These are phyloP conservation scores for Oryza meridionalis DNA, from an alignment of 176 grass and related monocot species.

Conservation along the genomic window DNA sequence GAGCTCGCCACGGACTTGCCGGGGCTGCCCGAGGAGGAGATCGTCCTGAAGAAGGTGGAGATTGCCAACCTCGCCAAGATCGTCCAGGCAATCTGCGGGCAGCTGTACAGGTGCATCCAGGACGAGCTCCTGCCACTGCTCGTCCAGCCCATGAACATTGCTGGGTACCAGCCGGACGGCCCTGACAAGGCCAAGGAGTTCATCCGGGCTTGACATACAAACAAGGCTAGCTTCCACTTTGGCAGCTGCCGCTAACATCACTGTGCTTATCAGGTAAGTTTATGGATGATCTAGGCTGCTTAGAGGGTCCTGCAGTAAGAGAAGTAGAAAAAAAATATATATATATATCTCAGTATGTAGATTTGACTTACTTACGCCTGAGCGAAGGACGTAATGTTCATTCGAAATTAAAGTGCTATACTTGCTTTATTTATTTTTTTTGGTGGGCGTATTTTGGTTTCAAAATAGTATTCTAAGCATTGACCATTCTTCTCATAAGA, in stretches of 20 bases:
- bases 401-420: too few relatives aligned
- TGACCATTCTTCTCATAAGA: too few relatives aligned
- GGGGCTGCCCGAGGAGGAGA: background rate
- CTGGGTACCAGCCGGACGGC: constrained; percentile 33
- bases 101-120: constrained; percentile 53
- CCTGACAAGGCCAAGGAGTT: constrained; percentile 44
- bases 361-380: too few relatives aligned
- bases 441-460: too few relatives aligned
- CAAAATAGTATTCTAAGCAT: too few relatives aligned
- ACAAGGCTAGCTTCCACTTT: background rate
- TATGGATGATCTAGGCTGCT: background rate
- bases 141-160: constrained; percentile 2
- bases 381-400: too few relatives aligned
- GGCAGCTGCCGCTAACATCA: background rate
- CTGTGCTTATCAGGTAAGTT: too few relatives aligned
- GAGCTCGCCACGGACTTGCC: background rate
- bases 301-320: background rate
- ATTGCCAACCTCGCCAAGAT: constrained; percentile 26
- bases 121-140: constrained; percentile 52
- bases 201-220: background rate
- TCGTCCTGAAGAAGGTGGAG: constrained; percentile 8
- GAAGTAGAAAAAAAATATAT: background rate
- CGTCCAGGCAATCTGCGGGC: constrained; percentile 40
- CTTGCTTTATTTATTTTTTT: too few relatives aligned
- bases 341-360: too few relatives aligned